Evolutionary conservation across 1,284 basidiomycete genomes (phyloP), one percentile per base, ranked within the genome.

Genomic region (Jaminaea rosea): DNA sequence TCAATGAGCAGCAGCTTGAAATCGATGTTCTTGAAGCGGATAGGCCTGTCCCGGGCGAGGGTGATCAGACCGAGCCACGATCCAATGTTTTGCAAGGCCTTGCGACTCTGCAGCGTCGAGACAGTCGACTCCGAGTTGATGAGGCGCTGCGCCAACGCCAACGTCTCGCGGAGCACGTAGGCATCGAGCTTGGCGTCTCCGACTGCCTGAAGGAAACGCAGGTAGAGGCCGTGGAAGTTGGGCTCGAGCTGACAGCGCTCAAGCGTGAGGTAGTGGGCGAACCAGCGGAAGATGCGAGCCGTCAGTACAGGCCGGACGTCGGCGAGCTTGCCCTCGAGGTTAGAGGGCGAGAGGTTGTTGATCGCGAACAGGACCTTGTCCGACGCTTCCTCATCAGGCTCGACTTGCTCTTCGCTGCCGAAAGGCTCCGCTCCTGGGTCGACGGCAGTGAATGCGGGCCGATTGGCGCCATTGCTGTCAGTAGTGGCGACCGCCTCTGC

Each of bases 331-430:
- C 80, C 72, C 36, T 92, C 89, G 61, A 96, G 89, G 74, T 98
- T 98, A 76, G 80, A 88, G 3, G 89, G 87, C 0, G 93, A 90
- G 48, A 99, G 81, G 67, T 99, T 97, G 79, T 98, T 99, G 76
- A 99, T 84, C 66, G 96, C 90, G 80, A 99, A 99, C 46, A 98
- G 79, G 62, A 99, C 90, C 67, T 85, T 85, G 80, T 99, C 94
- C 21, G 90, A 88, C 21, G 86, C 77, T 60, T 88, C 87, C 72
- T 96, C 89, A 17, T 86, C 82, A 2, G 93, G 94, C 49, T 79
- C 76, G 46, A 48, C 49, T 55, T 67, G 67, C 10, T 60, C 60
- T 17, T 58, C 59, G 28, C 56, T 51, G 11, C 37, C 39, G 21
- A 17, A 5, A 79, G 27, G 84, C 46, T 75, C 47, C n/a, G 54